Evolutionary conservation across 2,329 filamentous ascomycete genomes (phyloP).

Genomic region (Orbilia oligospora): DNA sequence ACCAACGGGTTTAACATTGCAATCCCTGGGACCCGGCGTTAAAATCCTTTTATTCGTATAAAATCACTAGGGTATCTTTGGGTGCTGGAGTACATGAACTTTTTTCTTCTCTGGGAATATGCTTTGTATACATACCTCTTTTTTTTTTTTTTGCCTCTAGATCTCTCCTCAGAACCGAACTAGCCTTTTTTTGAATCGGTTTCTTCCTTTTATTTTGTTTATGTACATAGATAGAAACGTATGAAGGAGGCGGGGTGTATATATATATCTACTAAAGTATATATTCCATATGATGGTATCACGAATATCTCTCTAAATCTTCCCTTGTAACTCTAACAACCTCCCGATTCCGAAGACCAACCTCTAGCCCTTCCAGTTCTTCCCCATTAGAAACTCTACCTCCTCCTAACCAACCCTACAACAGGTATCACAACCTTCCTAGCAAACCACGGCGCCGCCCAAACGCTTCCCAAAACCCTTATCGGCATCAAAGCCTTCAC

Average conservation of each 20-base stretch:
- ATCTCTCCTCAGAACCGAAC: slow-evolving; percentile 38
- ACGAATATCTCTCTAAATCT: no score
- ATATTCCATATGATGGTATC: not conserved
- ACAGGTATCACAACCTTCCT: slow-evolving; percentile 73
- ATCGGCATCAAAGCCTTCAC: slow-evolving; percentile 87
- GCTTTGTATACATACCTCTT: not conserved
- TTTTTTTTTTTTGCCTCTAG: not conserved
- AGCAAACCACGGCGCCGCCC: slow-evolving; percentile 94
- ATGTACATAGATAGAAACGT: not conserved
- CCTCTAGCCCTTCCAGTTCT: no score
- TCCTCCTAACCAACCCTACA: slow-evolving; percentile 63
- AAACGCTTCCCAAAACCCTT: slow-evolving; percentile 82
- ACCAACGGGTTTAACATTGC: not conserved
- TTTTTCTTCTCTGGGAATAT: not conserved
- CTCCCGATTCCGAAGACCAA: no score
- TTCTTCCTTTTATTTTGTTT: not conserved
- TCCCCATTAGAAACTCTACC: not conserved
- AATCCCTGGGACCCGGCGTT: not conserved
- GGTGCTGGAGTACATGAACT: slow-evolving; percentile 11
- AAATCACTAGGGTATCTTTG: not conserved
- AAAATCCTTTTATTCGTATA: not conserved
- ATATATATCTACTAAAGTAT: not conserved
- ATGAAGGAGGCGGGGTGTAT: not conserved
- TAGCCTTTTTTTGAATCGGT: not conserved
- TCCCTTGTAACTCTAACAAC: not conserved